A percentile compares a stretch with the other conserved stretches of the same genome.
phyloP scores from a whole-genome alignment of 2,329 filamentous ascomycete genomes.

The Madurella fahalii region DNA sequence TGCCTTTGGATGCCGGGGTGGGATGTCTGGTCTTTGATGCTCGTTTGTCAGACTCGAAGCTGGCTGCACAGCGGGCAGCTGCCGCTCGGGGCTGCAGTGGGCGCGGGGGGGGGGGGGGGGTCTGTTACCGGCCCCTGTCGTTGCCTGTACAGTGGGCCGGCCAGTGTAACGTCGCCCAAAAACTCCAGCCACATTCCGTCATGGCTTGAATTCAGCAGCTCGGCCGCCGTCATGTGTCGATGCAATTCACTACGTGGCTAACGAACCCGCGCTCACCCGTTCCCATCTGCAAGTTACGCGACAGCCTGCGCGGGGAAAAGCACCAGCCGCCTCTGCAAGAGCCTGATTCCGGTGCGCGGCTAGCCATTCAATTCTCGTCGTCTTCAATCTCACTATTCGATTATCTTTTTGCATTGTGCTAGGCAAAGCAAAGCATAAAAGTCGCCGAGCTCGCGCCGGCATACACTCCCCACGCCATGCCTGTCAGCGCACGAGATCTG shows the following conservation, averaged over 20 bases:
- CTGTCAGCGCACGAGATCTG: conserved; percentile 35
- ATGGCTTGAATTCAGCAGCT: conserved; percentile 1
- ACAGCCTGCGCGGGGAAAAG: background rate
- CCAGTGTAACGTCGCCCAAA: conserved; percentile 1
- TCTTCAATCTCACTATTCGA: too few relatives aligned
- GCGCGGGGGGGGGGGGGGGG: background rate
- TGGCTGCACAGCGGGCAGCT: background rate
- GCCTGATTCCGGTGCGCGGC: too few relatives aligned
- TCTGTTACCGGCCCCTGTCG: background rate
- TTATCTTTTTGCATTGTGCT: background rate
- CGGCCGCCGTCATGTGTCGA: background rate
- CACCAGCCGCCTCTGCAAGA: background rate
- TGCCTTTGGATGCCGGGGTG: too few relatives aligned
- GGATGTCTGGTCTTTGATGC: background rate
- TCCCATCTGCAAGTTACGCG: background rate
- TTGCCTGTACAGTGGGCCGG: background rate
- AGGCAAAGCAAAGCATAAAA: background rate
- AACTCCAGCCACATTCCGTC: conserved; percentile 6
- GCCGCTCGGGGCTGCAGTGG: background rate
- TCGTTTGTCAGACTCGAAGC: background rate
- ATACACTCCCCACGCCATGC: conserved; percentile 30
- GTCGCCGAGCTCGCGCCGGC: background rate
- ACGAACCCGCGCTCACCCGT: too few relatives aligned
- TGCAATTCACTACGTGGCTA: too few relatives aligned
- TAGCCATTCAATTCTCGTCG: too few relatives aligned